Conservation (phyloP, 257 asterid genomes). For the Nicotiana knightiana region DNA sequence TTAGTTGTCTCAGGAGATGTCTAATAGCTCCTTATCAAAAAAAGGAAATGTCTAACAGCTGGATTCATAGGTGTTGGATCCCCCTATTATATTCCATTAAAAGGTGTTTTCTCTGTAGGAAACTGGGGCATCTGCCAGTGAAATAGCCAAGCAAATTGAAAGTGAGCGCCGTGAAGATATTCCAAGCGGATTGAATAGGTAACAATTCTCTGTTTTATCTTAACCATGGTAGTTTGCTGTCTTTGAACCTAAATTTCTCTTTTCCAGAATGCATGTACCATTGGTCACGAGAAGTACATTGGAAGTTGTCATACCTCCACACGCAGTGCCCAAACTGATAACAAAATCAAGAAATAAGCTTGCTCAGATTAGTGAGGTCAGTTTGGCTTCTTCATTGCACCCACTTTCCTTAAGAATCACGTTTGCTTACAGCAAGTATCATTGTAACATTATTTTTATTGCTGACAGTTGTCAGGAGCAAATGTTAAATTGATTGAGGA, state of each 20-base stretch:
- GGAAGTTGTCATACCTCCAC: slow-evolving; percentile 81
- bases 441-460: not conserved
- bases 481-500: slow-evolving; percentile 71
- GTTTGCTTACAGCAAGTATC: not conserved
- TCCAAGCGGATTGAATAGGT: slow-evolving; percentile 61
- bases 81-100: slow-evolving; percentile 1
- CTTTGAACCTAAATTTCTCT: not conserved
- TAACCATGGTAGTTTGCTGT: not conserved
- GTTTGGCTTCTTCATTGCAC: slow-evolving; percentile 9
- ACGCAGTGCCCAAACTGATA: slow-evolving; percentile 70
- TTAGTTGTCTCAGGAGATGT: not conserved
- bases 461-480: slow-evolving; percentile 79
- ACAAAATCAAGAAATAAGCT: slow-evolving; percentile 71
- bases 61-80: not conserved
- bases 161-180: slow-evolving; percentile 57
- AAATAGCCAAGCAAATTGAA: slow-evolving; percentile 46
- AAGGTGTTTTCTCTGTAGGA: slow-evolving; percentile 42
- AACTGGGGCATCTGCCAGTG: slow-evolving; percentile 33
- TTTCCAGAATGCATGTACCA: slow-evolving; percentile 55
- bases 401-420: not conserved
- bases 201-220: slow-evolving; percentile 10
- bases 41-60: not conserved
- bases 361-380: slow-evolving; percentile 74
- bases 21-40: not conserved
- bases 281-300: slow-evolving; percentile 81